Percentiles rank a stretch among this genome's conserved stretches.
phyloP scores from a whole-genome alignment of 129 eudicot genomes.

The Pittosporum tobira region DNA sequence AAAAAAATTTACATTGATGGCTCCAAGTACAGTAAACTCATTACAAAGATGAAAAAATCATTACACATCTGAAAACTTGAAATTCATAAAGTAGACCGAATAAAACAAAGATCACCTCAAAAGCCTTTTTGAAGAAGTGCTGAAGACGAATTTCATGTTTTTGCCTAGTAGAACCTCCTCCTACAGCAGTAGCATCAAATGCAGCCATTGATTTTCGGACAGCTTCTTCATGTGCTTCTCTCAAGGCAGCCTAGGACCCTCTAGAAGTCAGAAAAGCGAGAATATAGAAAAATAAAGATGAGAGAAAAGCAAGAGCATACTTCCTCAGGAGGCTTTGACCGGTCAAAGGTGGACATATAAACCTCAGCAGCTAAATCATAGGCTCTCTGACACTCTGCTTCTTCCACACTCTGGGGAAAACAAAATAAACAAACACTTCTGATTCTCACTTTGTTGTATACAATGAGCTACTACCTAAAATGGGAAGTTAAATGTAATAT shows the following conservation, averaged over 20 bases:
- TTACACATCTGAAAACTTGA: slow-evolving; percentile 1
- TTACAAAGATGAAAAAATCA: neutral
- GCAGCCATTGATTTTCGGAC: slow-evolving; percentile 55
- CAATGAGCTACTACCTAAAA: too few species aligned
- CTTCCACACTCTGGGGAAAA: slow-evolving; percentile 80
- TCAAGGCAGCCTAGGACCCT: slow-evolving; percentile 57
- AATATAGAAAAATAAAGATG: neutral
- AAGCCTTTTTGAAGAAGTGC: slow-evolving; percentile 61
- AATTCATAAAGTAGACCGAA: neutral
- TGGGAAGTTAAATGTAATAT: too few species aligned
- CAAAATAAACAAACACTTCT: neutral
- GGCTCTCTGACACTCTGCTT: slow-evolving; percentile 97
- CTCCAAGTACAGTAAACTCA: too few species aligned
- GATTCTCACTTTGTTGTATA: too few species aligned
- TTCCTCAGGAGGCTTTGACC: slow-evolving; percentile 87
- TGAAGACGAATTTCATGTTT: slow-evolving; percentile 81
- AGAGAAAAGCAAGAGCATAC: slow-evolving; percentile 34
- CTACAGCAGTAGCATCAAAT: slow-evolving; percentile 74
- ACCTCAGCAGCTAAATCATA: slow-evolving; percentile 76
- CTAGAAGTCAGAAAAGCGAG: slow-evolving; percentile 9
- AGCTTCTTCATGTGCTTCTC: slow-evolving; percentile 97
- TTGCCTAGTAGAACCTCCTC: slow-evolving; percentile 70
- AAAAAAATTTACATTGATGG: too few species aligned
- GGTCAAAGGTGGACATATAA: slow-evolving; percentile 76
- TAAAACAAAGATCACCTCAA: slow-evolving; percentile 50